Base-by-base conservation (phyloP, 768 basidiomycete species). In the Pleurotus citrinopileatus region DNA sequence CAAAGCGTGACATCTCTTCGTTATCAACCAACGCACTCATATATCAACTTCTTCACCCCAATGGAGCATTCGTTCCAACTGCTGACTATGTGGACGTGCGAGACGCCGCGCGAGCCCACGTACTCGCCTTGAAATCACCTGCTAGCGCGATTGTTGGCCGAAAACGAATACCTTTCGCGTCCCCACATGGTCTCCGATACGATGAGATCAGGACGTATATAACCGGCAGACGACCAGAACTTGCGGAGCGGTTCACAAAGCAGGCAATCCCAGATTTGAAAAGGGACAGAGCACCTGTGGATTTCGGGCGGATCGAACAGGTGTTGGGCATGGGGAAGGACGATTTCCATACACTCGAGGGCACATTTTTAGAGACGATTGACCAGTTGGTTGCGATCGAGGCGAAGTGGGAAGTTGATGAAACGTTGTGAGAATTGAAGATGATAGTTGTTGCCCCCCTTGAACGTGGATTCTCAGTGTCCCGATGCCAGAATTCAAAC, bases 71-170 rank as follows among this genome's bases (percentile, higher is more conserved):
- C 50, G 67, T 66, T 7, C 25, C 42, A 3, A 27, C 43, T 2
- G 55, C 65, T 3, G 64, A 63, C 10, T 64, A 72, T 53, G 59
- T 60, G 7, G 73, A 73, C 56, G 61, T 74, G 17, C 68, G 72
- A 27, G 72, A 74, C 56, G 60, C 65, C 8, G 72, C 73, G 7
- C 58, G 57, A 19, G 69, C 66, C 0, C 74, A 74, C 55, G 60
- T 73, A 19, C 58, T 62, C 10, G 71, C 73, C 8, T 56, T 72
- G 25, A 50, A 47, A 6, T 55, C 67, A 12, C 65, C 63, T 1
- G 58, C 66, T 13, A 54, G 62, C 1, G 60, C 65, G 4, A 42
- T 45, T 2, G 65, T 65, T 12, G 71, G 68, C 0, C 67, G 65
- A 25, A 74, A 74, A 56, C 66, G 71, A n/a, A 53, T 73, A 13